A percentile compares a stretch with the other conserved stretches of the same genome.
Evolutionary conservation across 495 filamentous ascomycete species (phyloP).

Genomic region (Aspergillus bridgeri): DNA sequence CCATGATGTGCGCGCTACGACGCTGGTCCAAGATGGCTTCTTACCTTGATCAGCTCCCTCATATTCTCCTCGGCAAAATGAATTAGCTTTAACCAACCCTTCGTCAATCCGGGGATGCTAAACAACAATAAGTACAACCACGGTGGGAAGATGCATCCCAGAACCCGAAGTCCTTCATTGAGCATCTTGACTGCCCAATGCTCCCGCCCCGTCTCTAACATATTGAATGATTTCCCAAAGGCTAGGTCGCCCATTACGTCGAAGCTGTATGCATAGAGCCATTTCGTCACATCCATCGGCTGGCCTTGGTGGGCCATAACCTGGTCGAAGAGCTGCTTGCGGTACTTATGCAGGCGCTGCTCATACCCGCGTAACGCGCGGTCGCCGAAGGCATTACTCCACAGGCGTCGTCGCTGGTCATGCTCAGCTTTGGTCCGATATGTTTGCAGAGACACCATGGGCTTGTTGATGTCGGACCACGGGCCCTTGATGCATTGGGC

Average conservation of each 20-base stretch:
- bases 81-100: too few species aligned
- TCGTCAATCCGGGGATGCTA: too few species aligned
- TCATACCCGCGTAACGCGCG: conserved; percentile 26
- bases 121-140: too few species aligned
- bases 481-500: conserved; percentile 25
- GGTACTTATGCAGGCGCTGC: conserved; percentile 20
- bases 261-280: conserved; percentile 32
- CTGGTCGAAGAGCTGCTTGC: conserved; percentile 11
- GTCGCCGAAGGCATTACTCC: conserved; percentile 30
- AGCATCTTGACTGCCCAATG: conserved; percentile 28
- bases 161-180: neutral
- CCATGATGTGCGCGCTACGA: too few species aligned
- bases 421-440: conserved; percentile 25
- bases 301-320: conserved; percentile 12
- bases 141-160: too few species aligned
- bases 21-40: too few species aligned
- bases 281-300: conserved; percentile 26
- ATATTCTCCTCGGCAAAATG: too few species aligned
- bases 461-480: conserved; percentile 28
- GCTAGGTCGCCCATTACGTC: conserved; percentile 42
- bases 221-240: conserved; percentile 33
- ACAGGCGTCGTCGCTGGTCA: conserved; percentile 30
- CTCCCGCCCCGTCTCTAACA: conserved; percentile 22
- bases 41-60: too few species aligned
- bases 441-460: conserved; percentile 25